Percentiles rank a stretch among this genome's conserved stretches.
phyloP scores from a whole-genome alignment of 148 eudicot species.

The Dysphania ambrosioides region DNA sequence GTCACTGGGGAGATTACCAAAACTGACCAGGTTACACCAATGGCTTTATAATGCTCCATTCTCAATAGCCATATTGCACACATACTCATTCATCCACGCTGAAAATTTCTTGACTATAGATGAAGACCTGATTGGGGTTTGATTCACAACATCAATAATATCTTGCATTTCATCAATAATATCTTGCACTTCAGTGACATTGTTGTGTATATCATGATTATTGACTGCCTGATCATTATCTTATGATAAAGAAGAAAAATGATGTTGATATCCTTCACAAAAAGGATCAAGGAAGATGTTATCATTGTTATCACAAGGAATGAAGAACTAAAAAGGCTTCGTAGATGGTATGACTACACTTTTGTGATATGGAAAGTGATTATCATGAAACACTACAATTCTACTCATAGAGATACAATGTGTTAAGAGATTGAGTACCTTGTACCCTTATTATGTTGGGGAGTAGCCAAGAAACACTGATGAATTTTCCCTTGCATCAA shows the following conservation, averaged over 20 bases:
- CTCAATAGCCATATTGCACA: no score
- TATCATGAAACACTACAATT: slow-evolving; percentile 3
- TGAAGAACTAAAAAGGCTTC: neutral
- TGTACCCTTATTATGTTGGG: neutral
- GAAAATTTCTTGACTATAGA: no score
- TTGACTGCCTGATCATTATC: neutral
- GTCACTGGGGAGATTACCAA: neutral
- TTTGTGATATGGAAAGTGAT: neutral
- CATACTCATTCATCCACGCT: no score
- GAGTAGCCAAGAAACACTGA: slow-evolving; percentile 7
- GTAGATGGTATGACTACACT: neutral
- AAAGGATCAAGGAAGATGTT: neutral
- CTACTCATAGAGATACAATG: neutral
- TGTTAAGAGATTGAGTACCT: neutral
- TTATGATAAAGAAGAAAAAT: neutral
- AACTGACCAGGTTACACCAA: no score
- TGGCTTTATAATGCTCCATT: no score
- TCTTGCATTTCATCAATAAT: no score
- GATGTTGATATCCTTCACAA: neutral
- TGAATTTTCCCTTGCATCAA: neutral
- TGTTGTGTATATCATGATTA: no score
- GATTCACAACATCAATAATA: no score
- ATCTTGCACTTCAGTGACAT: no score
- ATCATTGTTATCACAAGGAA: neutral
- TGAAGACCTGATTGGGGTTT: no score